Evolutionary conservation across 192 early-diverging fungal species (phyloP), one percentile per base, ranked within the genome.

Genomic region (Lunasporangiospora selenospora): DNA sequence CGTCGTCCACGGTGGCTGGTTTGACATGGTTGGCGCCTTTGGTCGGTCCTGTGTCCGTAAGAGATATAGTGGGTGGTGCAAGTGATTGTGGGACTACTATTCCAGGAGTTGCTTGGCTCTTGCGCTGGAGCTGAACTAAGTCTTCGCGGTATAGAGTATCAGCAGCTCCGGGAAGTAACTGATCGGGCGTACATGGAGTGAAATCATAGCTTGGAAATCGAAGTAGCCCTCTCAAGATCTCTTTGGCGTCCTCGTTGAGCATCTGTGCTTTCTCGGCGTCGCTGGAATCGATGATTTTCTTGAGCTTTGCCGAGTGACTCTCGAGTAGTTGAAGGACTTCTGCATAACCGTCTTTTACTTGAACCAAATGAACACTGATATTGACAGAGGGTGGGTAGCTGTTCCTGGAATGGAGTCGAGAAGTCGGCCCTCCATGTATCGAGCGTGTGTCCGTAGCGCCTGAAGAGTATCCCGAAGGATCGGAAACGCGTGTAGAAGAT

Each of bases 111-210:
- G n/a, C 67, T 23, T 63, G 55, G 6, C 55, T 50, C 32, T 62
- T 50, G 39, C 58, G 59, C 31, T 73, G 69, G 31, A 73, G 49
- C 32, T 58, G 49, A 10, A 73, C 69, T 36, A 73, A 29, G 33
- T 73, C 69, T 13, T 73, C 69, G 2, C 69, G 49, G 34, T 53
- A 73, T 34, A 73, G 63, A 7, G 69, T 73, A 47, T 73, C 69
- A 4, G 60, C 60, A 6, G 55, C 69, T 7, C 69, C 69, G 9
- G 69, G 69, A 26, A 73, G 53, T 26, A 60, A 55, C 6, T 63
- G 53, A 27, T 73, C 69, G 0, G 69, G 69, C 2, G 58, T 7
- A 19, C 69, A 73, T 2, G 69, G 55, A 9, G 47, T 26, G 53
- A 73, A 73, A 8, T 15, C 34, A 32, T 73, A 73, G 12, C 27